Percentiles rank a stretch among this genome's conserved stretches.
Conservation (phyloP, 495 filamentous ascomycete species). For the Clavariopsis aquatica region DNA sequence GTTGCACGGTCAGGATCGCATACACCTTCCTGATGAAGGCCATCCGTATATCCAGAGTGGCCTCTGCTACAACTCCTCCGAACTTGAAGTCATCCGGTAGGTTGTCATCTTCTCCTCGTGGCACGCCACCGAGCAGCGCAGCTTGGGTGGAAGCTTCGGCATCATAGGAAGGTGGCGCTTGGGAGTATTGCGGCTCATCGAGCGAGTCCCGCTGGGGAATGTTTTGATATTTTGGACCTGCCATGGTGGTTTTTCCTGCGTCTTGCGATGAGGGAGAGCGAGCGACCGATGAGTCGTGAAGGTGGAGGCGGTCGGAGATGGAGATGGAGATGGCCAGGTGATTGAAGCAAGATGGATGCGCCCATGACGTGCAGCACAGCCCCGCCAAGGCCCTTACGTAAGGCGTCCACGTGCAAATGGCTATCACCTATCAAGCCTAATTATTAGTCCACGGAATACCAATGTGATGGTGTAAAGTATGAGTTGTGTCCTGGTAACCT, state of each 20-base stretch:
- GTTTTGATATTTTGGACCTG: slow-evolving; percentile 47
- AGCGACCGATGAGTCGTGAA: background rate
- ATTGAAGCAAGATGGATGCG: slow-evolving; percentile 2
- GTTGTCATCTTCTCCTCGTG: slow-evolving; percentile 83
- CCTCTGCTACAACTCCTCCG: slow-evolving; percentile 87
- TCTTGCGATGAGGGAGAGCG: background rate
- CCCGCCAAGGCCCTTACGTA: background rate
- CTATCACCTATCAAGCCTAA: too few species aligned
- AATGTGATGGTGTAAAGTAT: too few species aligned
- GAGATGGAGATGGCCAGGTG: slow-evolving; percentile 6
- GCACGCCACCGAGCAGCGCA: slow-evolving; percentile 60
- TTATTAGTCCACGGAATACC: too few species aligned
- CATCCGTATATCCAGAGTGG: slow-evolving; percentile 92
- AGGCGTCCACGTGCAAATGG: background rate
- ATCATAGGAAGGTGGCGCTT: slow-evolving; percentile 82
- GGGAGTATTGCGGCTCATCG: slow-evolving; percentile 60
- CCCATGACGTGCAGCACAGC: background rate
- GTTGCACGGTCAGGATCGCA: slow-evolving; percentile 81
- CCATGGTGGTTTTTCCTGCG: slow-evolving; percentile 28
- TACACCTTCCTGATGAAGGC: slow-evolving; percentile 96
- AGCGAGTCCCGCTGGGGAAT: slow-evolving; percentile 48
- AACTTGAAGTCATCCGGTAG: slow-evolving; percentile 99
- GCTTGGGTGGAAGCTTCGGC: slow-evolving; percentile 52
- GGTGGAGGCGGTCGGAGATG: background rate
- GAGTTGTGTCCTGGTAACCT: too few species aligned